Base-by-base conservation (phyloP, 208 protist genomes). In the Acanthamoeba castellanii region DNA sequence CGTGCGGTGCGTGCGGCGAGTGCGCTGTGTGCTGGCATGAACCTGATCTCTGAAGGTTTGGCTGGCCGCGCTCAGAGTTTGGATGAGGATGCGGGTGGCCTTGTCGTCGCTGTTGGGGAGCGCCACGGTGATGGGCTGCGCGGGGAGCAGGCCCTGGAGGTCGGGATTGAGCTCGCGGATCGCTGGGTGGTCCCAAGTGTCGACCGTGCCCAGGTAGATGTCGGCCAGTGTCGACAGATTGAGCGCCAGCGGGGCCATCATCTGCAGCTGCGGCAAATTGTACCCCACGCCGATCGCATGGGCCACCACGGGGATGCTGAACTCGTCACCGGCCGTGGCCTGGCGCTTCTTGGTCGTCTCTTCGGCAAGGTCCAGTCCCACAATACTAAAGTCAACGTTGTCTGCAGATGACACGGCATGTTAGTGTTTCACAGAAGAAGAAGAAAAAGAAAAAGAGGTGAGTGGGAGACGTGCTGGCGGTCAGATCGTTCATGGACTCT, bases 171-270 rank as follows among this genome's bases (percentile, higher is more conserved):
- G 74, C 37, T 82, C 27, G 37, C 74, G 74, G 20, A 82, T 82
- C 3, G 74, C 74, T 1, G 74, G 7, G 37, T 82, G 37, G 25
- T 82, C 25, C 74, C 74, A 82, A 9, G 74, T 30, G 20, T 45
- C 32, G 37, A 82, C 45, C 74, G 45, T 52, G 14, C 74, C 74
- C 37, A 50, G n/a, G 37, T 52, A 82, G 74, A 82, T 82, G 74
- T 82, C 45, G 37, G 74, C 74, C 74, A 82, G 74, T 5, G 74
- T 82, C 18, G 74, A 30, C 1, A 82, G 45, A 25, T 82, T 34
- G 20, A 82, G 74, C 45, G 30, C 20, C 37, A 82, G 37, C 16
- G 37, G 8, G 74, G 18, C 45, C 74, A 30, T 11, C 18, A 14
- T 82, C 14, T 42, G 32, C 74, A 50, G n/a, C 74, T 82, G 18